Evolutionary conservation across 169 alveolate species (phyloP).

Genomic region (Plasmodium adleri): DNA sequence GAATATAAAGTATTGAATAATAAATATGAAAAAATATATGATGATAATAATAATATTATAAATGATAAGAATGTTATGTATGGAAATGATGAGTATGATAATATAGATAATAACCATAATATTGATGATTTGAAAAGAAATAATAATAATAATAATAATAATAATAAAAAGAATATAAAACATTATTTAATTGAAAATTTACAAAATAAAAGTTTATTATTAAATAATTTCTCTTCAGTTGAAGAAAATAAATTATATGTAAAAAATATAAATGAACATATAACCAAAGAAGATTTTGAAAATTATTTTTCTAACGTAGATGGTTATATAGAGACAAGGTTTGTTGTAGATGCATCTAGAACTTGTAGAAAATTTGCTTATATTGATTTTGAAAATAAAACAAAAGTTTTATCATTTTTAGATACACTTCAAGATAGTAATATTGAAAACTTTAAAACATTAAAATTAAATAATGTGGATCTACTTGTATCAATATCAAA

Average conservation of each 20-base stretch:
- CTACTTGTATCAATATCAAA: conserved; percentile 72
- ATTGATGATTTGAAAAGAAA: not conserved
- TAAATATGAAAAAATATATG: not conserved
- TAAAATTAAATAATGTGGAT: not conserved
- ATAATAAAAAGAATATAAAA: not conserved
- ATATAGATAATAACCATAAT: not conserved
- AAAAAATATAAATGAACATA: conserved; percentile 31
- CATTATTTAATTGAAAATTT: conserved; percentile 32
- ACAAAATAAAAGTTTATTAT: conserved; percentile 15
- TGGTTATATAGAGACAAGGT: conserved; percentile 59
- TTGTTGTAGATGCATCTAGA: conserved; percentile 12
- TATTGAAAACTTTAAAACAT: conserved; percentile 31
- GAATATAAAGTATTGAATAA: not conserved
- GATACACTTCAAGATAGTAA: conserved; percentile 31
- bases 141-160: not conserved
- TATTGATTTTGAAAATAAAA: conserved; percentile 80
- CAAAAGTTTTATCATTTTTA: conserved; percentile 73
- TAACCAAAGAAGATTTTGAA: conserved; percentile 25
- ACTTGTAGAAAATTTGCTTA: conserved; percentile 46
- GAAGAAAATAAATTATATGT: conserved; percentile 64
- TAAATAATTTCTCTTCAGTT: conserved; percentile 5
- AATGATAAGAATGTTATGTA: not conserved
- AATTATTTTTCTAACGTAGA: conserved; percentile 9
- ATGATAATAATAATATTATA: not conserved
- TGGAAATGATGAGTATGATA: not conserved